Percentiles rank a stretch among this genome's conserved stretches.
Conservation (phyloP, 2,329 filamentous ascomycete species). For the Aspergillus aculeatus region DNA sequence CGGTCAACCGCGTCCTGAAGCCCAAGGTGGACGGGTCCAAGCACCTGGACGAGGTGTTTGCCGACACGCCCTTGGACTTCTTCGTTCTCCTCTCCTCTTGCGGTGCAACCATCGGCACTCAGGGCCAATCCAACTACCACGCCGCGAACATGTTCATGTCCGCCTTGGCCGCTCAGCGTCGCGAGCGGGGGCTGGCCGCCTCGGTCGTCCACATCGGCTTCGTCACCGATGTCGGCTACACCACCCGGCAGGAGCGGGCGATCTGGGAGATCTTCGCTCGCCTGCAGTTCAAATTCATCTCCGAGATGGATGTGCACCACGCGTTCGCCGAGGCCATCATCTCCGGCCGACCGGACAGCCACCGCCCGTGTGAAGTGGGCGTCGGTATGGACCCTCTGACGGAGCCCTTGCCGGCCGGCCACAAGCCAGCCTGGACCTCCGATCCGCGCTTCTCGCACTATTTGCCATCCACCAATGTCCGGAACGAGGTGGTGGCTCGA, state of each 20-base stretch:
- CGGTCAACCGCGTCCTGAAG: constrained; percentile 6
- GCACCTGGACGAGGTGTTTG: constrained; percentile 19
- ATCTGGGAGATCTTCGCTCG: constrained; percentile 5
- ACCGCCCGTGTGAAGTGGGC: no score
- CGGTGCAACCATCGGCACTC: constrained; percentile 35
- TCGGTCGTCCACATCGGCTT: constrained; percentile 23
- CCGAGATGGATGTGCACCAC: constrained; percentile 27
- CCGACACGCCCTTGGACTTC: constrained; percentile 24
- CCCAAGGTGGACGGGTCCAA: constrained; percentile 24
- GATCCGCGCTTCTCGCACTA: no score
- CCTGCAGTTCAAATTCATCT: not conserved
- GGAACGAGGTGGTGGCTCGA: no score
- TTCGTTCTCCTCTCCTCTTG: constrained; percentile 46
- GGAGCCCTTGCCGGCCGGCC: no score
- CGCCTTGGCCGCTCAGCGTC: constrained; percentile 23
- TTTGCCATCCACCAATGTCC: no score
- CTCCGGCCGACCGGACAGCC: constrained; percentile 36
- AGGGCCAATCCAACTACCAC: constrained; percentile 40
- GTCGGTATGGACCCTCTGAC: no score
- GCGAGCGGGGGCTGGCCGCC: constrained; percentile 19
- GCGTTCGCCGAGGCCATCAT: constrained; percentile 48
- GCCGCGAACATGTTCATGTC: constrained; percentile 43
- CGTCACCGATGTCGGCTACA: constrained; percentile 24
- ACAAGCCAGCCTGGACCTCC: no score
- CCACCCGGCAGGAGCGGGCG: not conserved